phyloP scores from a whole-genome alignment of 1,139 yeast species.

The Candida smagusa region DNA sequence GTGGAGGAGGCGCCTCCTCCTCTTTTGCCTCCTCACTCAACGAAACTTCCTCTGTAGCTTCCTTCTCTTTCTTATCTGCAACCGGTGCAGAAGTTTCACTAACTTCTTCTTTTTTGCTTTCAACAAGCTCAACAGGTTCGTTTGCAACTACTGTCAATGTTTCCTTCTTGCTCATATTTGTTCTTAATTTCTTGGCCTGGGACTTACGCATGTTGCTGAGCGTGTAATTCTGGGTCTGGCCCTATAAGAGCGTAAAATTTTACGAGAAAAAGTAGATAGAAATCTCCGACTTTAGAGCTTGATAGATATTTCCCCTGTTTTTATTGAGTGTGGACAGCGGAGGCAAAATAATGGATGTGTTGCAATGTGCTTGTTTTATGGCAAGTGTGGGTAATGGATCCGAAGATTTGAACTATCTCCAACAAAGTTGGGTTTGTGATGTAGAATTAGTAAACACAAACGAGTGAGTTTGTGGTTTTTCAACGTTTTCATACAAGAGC shows the following conservation, averaged over 20 bases:
- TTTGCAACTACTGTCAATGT: conserved; percentile 29
- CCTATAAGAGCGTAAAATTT: neutral
- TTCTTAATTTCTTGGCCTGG: neutral
- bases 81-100: neutral
- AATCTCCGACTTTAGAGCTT: conserved; percentile 41
- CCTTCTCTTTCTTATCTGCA: conserved; percentile 1
- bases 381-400: no score
- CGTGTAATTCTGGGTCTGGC: neutral
- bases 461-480: no score
- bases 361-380: no score
- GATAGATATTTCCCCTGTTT: conserved; percentile 21
- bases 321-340: conserved; percentile 71
- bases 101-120: neutral
- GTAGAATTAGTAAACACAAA: no score
- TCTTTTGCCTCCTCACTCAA: conserved; percentile 11
- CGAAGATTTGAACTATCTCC: no score
- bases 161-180: conserved; percentile 4
- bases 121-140: conserved; percentile 30
- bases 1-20: conserved; percentile 60
- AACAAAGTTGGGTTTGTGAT: no score
- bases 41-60: conserved; percentile 13
- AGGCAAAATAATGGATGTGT: conserved; percentile 39
- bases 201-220: neutral
- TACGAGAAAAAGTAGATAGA: conserved; percentile 3
- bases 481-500: no score